Conservation (phyloP, 2,329 filamentous ascomycete species). For the Hansfordia pulvinata region DNA sequence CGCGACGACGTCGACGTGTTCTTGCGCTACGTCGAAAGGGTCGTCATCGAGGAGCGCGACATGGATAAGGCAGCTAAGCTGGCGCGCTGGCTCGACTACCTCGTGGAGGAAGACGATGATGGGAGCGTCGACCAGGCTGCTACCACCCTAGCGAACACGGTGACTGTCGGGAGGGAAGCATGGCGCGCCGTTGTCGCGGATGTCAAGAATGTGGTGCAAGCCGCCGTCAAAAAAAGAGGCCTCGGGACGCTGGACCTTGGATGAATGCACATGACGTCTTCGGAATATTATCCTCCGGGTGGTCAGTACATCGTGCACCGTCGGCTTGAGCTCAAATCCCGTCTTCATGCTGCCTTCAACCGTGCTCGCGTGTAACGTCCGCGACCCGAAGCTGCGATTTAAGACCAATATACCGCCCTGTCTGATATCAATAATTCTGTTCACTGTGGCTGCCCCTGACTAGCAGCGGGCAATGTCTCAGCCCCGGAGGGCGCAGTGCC, state of each 20-base stretch:
- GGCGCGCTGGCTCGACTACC: slow-evolving; percentile 51
- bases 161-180: slow-evolving; percentile 17
- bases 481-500: too few relatives aligned
- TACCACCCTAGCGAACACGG: slow-evolving; percentile 11
- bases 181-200: slow-evolving; percentile 32
- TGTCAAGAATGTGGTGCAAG: slow-evolving; percentile 37
- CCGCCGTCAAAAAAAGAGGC: slow-evolving; percentile 40
- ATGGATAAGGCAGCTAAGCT: slow-evolving; percentile 60
- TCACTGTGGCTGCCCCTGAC: too few relatives aligned
- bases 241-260: slow-evolving; percentile 39
- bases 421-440: too few relatives aligned
- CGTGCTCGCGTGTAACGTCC: too few relatives aligned
- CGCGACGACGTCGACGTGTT: slow-evolving; percentile 64
- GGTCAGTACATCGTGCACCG: too few relatives aligned
- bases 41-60: slow-evolving; percentile 65
- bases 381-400: too few relatives aligned
- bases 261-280: too few relatives aligned
- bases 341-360: too few relatives aligned
- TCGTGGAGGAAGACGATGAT: slow-evolving; percentile 34
- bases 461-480: too few relatives aligned
- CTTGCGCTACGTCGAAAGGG: slow-evolving; percentile 54
- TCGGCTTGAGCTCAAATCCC: too few relatives aligned
- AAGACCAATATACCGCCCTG: too few relatives aligned
- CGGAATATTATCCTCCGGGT: too few relatives aligned
- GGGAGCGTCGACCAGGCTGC: slow-evolving; percentile 9